These are phyloP conservation scores for Leccinum ochraceum DNA, from an alignment of 768 basidiomycete species.

Conservation along the genomic window DNA sequence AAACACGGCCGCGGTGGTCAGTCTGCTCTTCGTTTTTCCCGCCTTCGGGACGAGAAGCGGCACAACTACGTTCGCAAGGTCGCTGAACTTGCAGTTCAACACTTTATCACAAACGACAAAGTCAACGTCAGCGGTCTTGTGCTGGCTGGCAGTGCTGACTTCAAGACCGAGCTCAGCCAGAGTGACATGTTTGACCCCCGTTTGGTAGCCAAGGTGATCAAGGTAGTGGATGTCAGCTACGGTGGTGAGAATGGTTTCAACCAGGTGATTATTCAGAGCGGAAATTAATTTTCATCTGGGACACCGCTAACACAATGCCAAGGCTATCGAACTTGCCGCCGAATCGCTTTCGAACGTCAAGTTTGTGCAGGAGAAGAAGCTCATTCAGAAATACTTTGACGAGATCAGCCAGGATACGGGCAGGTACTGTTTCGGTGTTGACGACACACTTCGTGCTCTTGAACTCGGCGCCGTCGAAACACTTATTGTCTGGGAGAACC, in stretches of 20 bases:
- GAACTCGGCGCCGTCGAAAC: conserved; percentile 98
- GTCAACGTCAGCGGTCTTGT: conserved; percentile 97
- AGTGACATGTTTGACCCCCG: conserved; percentile 95
- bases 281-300: background rate
- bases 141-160: conserved; percentile 95
- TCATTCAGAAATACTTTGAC: conserved; percentile 98
- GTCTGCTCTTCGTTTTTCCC: conserved; percentile 98
- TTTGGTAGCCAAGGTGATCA: conserved; percentile 89
- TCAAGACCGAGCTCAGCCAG: conserved; percentile 97
- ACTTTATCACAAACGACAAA: conserved; percentile 97
- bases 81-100: conserved; percentile 94
- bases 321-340: conserved; percentile 96
- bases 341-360: conserved; percentile 98
- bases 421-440: conserved; percentile 96
- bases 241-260: conserved; percentile 99
- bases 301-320: background rate
- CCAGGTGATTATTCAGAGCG: conserved; percentile 57
- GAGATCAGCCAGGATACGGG: conserved; percentile 98
- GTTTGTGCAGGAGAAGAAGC: conserved; percentile 97
- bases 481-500: conserved; percentile 97
- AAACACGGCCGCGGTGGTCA: conserved; percentile 99
- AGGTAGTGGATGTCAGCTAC: conserved; percentile 97
- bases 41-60: conserved; percentile 97
- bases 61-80: conserved; percentile 99
- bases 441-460: conserved; percentile 93